Evolutionary conservation across 2,329 filamentous ascomycete species (phyloP).

Genomic region (Sphaerulina vaccinii): DNA sequence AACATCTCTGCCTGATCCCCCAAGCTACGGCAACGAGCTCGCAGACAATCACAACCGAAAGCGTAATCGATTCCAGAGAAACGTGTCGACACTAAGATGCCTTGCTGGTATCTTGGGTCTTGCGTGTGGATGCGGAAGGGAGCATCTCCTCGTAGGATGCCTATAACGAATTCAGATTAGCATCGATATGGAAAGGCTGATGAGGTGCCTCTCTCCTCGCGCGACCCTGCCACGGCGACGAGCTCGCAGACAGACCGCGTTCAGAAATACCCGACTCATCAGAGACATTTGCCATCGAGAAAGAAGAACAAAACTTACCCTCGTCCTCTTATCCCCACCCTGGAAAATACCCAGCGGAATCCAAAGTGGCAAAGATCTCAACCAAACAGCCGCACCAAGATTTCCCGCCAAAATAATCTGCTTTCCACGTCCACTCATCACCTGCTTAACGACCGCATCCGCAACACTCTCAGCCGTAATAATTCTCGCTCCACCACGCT

Average conservation of each 20-base stretch:
- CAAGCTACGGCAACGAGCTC: too few relatives aligned
- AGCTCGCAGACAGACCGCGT: too few relatives aligned
- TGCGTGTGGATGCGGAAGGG: conserved; percentile 1
- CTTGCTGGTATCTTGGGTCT: too few relatives aligned
- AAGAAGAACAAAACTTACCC: not conserved
- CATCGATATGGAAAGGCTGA: too few relatives aligned
- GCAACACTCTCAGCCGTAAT: conserved; percentile 43
- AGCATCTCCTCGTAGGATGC: conserved; percentile 12
- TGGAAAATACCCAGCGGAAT: conserved; percentile 18
- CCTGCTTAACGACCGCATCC: conserved; percentile 46
- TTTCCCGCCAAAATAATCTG: conserved; percentile 42
- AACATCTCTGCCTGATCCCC: too few relatives aligned
- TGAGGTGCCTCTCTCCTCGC: too few relatives aligned
- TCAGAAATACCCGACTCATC: too few relatives aligned
- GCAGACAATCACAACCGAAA: too few relatives aligned
- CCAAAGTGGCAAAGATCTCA: conserved; percentile 20
- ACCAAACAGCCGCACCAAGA: conserved; percentile 14
- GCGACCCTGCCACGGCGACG: too few relatives aligned
- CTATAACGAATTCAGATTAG: conserved; percentile 2
- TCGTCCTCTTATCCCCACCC: conserved; percentile 15
- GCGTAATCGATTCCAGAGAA: too few relatives aligned
- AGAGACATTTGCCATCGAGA: not conserved
- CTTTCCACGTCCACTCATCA: conserved; percentile 42
- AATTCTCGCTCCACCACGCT: conserved; percentile 34
- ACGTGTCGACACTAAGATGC: too few relatives aligned